Conservation (phyloP, 768 basidiomycete species). For the Russula earlei region DNA sequence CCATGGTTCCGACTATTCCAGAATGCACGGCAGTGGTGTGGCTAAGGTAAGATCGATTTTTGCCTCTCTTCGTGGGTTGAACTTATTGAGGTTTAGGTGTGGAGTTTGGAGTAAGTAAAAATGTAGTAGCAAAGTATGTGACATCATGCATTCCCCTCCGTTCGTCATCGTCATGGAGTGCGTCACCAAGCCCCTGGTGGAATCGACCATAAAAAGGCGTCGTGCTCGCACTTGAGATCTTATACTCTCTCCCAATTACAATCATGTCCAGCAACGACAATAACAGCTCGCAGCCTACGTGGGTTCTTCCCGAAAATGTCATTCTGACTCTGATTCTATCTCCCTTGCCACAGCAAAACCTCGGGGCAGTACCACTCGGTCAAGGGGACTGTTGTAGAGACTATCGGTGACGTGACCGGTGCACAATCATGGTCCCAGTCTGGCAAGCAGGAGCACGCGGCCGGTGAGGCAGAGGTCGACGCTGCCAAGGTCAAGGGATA, state of each 20-base stretch:
- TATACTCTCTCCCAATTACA: background rate
- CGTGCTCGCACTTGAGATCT: background rate
- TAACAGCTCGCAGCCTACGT: conserved; percentile 12
- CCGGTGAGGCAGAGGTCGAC: conserved; percentile 40
- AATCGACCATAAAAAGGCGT: background rate
- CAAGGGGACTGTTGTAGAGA: conserved; percentile 33
- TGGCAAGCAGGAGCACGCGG: conserved; percentile 42
- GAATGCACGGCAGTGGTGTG: conserved; percentile 68
- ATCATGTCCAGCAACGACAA: conserved; percentile 16
- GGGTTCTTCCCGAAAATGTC: background rate
- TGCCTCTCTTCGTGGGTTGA: background rate
- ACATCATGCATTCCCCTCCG: conserved; percentile 1
- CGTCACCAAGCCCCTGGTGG: background rate
- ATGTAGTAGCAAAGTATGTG: background rate
- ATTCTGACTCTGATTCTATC: background rate
- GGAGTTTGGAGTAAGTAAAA: background rate
- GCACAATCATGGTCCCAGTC: conserved; percentile 33
- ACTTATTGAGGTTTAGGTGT: background rate
- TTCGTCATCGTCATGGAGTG: conserved; percentile 7
- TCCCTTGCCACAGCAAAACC: conserved; percentile 25
- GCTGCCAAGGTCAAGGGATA: conserved; percentile 43
- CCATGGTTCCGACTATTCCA: conserved; percentile 97
- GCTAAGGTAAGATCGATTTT: background rate
- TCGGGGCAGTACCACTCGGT: conserved; percentile 33
- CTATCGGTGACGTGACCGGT: conserved; percentile 37